Percentiles rank a stretch among this genome's conserved stretches.
phyloP scores from a whole-genome alignment of 2,329 filamentous ascomycete genomes.

The Penicillium expansum region DNA sequence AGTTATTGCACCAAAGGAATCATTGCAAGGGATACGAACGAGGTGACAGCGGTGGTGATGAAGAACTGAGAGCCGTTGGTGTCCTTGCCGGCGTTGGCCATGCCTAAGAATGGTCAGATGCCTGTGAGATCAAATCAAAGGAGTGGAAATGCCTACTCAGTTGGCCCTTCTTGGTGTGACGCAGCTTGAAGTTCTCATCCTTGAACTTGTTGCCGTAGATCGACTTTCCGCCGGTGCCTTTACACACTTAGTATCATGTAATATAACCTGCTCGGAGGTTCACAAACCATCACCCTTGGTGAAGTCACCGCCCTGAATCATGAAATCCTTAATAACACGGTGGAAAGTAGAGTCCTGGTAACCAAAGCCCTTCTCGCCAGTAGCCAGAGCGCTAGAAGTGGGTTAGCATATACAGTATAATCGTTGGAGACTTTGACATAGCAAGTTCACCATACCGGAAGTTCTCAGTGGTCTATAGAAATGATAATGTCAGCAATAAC shows the following conservation, averaged over 20 bases:
- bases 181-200: conserved; percentile 71
- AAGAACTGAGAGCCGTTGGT: conserved; percentile 68
- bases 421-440: background rate
- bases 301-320: conserved; percentile 70
- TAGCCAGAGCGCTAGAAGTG: conserved; percentile 53
- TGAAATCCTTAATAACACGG: conserved; percentile 68
- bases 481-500: conserved; percentile 14
- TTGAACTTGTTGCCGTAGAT: conserved; percentile 66
- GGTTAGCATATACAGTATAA: conserved; percentile 10
- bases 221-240: conserved; percentile 64
- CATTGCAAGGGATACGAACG: conserved; percentile 29
- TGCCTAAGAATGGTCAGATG: conserved; percentile 44
- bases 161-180: conserved; percentile 63
- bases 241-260: conserved; percentile 9
- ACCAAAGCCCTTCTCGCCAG: conserved; percentile 65
- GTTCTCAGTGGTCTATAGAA: conserved; percentile 59
- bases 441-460: conserved; percentile 49
- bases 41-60: conserved; percentile 61
- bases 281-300: conserved; percentile 57
- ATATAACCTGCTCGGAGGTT: background rate
- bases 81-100: conserved; percentile 64
- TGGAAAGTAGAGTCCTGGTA: conserved; percentile 67
- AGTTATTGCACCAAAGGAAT: background rate
- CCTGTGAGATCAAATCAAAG: background rate
- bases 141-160: conserved; percentile 44